phyloP scores from a whole-genome alignment of 805 yeast genomes.

The Vanderwaltozyma tropicalis region DNA sequence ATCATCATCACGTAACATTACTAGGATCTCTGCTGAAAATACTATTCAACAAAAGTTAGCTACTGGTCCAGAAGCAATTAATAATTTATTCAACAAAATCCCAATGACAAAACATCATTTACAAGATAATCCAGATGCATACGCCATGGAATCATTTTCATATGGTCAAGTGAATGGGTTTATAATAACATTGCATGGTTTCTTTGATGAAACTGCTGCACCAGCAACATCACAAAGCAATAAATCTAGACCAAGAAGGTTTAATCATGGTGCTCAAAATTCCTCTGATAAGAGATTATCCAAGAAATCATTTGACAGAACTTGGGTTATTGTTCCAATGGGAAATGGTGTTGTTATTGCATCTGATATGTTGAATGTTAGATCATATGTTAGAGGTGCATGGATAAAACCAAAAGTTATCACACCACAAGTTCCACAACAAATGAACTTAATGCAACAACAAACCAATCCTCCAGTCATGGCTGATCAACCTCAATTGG shows the following conservation, averaged over 20 bases:
- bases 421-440: slow-evolving; percentile 2
- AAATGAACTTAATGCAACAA: not conserved
- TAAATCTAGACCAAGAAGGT: slow-evolving; percentile 15
- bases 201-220: slow-evolving; percentile 55
- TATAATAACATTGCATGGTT: slow-evolving; percentile 74
- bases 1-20: slow-evolving; percentile 65
- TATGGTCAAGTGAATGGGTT: slow-evolving; percentile 67
- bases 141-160: slow-evolving; percentile 70
- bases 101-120: slow-evolving; percentile 77
- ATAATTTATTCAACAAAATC: slow-evolving; percentile 47
- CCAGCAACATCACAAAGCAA: slow-evolving; percentile 34
- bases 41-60: slow-evolving; percentile 50
- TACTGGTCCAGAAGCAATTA: slow-evolving; percentile 60
- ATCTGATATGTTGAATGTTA: slow-evolving; percentile 66
- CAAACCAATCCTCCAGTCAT: not conserved
- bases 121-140: slow-evolving; percentile 48
- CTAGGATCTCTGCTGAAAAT: slow-evolving; percentile 45
- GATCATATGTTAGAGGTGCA: slow-evolving; percentile 49
- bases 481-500: slow-evolving; percentile 1
- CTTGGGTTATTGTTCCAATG: slow-evolving; percentile 64
- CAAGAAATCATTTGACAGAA: slow-evolving; percentile 76
- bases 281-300: slow-evolving; percentile 32
- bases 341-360: slow-evolving; percentile 68
- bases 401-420: slow-evolving; percentile 34
- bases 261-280: slow-evolving; percentile 24